Evolutionary conservation across 1,284 basidiomycete genomes (phyloP).

Genomic region (Fomes fomentarius): DNA sequence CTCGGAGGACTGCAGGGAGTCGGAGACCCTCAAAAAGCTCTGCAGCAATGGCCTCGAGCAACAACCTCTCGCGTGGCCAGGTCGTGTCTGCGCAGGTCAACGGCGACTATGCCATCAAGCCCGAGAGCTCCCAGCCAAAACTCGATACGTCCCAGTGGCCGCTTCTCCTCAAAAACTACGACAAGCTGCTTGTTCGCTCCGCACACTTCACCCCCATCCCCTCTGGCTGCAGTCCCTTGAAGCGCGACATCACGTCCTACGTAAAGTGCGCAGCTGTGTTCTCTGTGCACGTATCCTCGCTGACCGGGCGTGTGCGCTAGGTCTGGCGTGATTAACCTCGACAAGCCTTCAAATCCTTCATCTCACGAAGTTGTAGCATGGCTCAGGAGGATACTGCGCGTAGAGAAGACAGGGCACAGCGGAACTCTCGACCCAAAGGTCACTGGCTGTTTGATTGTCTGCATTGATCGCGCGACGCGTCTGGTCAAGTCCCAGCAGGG

Average conservation of each 20-base stretch:
- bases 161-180: slow-evolving; percentile 97
- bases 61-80: slow-evolving; percentile 59
- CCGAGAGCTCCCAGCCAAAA: slow-evolving; percentile 72
- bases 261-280: slow-evolving; percentile 66
- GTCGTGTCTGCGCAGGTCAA: slow-evolving; percentile 72
- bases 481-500: slow-evolving; percentile 99
- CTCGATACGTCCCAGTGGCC: slow-evolving; percentile 98
- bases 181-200: slow-evolving; percentile 92
- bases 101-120: slow-evolving; percentile 86
- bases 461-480: slow-evolving; percentile 99
- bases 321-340: slow-evolving; percentile 98
- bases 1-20: background rate
- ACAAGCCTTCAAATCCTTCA: slow-evolving; percentile 99
- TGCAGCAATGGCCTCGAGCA: slow-evolving; percentile 49
- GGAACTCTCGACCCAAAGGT: slow-evolving; percentile 99
- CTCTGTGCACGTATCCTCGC: background rate
- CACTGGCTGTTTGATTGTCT: slow-evolving; percentile 98
- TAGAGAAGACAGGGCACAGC: slow-evolving; percentile 98
- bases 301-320: slow-evolving; percentile 40
- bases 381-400: slow-evolving; percentile 93
- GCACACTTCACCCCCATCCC: slow-evolving; percentile 99
- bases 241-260: slow-evolving; percentile 90
- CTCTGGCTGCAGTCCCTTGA: slow-evolving; percentile 87
- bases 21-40: slow-evolving; percentile 19
- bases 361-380: slow-evolving; percentile 99